A percentile compares a stretch with the other conserved stretches of the same genome.
These are phyloP conservation scores for Brettanomyces naardenensis DNA, from an alignment of 805 yeast species.

Conservation along the genomic window DNA sequence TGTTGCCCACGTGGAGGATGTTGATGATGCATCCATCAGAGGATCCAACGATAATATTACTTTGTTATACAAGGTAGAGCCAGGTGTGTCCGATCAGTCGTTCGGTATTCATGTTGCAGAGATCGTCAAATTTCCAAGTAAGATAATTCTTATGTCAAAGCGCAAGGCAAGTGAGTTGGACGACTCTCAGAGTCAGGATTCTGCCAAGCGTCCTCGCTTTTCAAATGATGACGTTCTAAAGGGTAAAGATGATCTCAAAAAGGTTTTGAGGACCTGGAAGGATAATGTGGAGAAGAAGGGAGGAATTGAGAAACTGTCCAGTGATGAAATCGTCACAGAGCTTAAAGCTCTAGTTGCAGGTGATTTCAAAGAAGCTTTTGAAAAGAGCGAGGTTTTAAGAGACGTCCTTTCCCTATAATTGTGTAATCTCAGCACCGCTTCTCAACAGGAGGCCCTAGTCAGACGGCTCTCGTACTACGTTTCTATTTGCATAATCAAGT, in stretches of 20 bases:
- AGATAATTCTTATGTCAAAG: slow-evolving; percentile 91
- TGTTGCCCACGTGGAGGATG: slow-evolving; percentile 72
- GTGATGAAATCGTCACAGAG: slow-evolving; percentile 31
- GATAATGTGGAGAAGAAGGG: slow-evolving; percentile 34
- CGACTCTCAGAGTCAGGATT: slow-evolving; percentile 31
- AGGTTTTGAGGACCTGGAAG: slow-evolving; percentile 49
- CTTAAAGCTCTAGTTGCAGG: slow-evolving; percentile 29
- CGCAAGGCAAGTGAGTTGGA: slow-evolving; percentile 87
- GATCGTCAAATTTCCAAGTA: slow-evolving; percentile 84
- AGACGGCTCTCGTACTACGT: too few species aligned
- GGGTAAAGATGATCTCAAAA: slow-evolving; percentile 48
- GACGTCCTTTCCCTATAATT: slow-evolving; percentile 16
- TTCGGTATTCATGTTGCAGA: slow-evolving; percentile 98
- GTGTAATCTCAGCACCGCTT: neutral
- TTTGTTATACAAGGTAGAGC: slow-evolving; percentile 85
- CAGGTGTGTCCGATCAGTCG: slow-evolving; percentile 92
- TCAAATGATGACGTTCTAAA: slow-evolving; percentile 39
- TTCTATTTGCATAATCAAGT: too few species aligned
- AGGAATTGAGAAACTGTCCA: slow-evolving; percentile 33
- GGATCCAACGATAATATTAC: slow-evolving; percentile 63
- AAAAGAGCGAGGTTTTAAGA: slow-evolving; percentile 12
- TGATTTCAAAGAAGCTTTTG: slow-evolving; percentile 12
- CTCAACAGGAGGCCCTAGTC: too few species aligned
- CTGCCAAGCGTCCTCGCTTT: slow-evolving; percentile 43
- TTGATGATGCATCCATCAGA: slow-evolving; percentile 17